These are phyloP conservation scores for Phytophthora macrochlamydospora DNA, from an alignment of 352 stramenopile genomes.

Conservation along the genomic window DNA sequence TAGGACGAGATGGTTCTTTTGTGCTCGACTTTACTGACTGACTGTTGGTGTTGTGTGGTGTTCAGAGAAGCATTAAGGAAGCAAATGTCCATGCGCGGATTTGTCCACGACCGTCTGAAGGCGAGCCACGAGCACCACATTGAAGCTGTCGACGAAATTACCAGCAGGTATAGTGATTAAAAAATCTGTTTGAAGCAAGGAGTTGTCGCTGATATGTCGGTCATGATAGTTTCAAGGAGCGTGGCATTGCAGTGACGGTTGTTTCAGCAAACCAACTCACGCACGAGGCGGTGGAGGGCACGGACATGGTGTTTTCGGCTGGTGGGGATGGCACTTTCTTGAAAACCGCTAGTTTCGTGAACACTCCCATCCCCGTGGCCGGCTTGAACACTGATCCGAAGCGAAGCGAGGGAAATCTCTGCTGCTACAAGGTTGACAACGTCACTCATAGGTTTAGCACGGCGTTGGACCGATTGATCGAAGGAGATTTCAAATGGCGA, in stretches of 20 bases:
- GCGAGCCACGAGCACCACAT: conserved; percentile 88
- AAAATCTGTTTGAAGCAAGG: too few species aligned
- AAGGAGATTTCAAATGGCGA: conserved; percentile 81
- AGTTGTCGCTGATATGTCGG: not conserved
- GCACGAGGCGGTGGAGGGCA: conserved; percentile 75
- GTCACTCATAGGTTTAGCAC: conserved; percentile 74
- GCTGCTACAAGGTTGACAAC: conserved; percentile 86
- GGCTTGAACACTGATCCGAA: conserved; percentile 87
- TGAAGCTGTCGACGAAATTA: conserved; percentile 87
- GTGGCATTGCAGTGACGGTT: conserved; percentile 70
- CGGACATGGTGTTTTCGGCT: conserved; percentile 88
- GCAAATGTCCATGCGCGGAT: conserved; percentile 91
- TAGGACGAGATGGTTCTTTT: not conserved
- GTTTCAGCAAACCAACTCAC: conserved; percentile 82
- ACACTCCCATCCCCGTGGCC: conserved; percentile 82
- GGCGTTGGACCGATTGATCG: conserved; percentile 69
- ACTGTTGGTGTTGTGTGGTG: conserved; percentile 18
- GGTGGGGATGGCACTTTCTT: conserved; percentile 88
- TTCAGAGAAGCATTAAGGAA: conserved; percentile 84
- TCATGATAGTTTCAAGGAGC: conserved; percentile 64
- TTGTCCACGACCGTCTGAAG: conserved; percentile 87
- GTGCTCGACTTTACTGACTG: conserved; percentile 7
- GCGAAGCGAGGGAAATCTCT: conserved; percentile 87
- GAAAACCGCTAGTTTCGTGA: conserved; percentile 88
- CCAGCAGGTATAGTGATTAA: conserved; percentile 42